A percentile compares a stretch with the other conserved stretches of the same genome.
phyloP scores from a whole-genome alignment of 192 early-diverging fungal genomes.

The Obelidium mucronatum region DNA sequence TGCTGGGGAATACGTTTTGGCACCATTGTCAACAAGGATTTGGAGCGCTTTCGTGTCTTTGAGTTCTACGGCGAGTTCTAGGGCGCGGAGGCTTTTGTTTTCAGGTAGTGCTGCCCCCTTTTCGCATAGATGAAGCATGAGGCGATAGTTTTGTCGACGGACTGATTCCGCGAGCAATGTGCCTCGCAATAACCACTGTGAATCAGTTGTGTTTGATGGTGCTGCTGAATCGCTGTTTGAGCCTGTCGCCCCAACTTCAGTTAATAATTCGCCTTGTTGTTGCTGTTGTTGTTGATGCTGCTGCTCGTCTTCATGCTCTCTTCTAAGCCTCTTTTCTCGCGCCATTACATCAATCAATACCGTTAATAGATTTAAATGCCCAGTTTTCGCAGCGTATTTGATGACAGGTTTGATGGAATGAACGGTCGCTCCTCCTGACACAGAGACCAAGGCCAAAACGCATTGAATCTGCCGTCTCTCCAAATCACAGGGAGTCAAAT shows the following conservation, averaged over 20 bases:
- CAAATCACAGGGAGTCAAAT: not conserved
- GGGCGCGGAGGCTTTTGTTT: slow-evolving; percentile 14
- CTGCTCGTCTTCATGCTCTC: slow-evolving; percentile 8
- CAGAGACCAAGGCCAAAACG: not conserved
- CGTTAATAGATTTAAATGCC: slow-evolving; percentile 21
- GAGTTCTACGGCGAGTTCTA: slow-evolving; percentile 10
- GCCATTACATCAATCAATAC: not conserved
- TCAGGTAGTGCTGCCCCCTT: not conserved
- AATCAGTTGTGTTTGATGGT: not conserved
- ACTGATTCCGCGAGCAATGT: slow-evolving; percentile 9
- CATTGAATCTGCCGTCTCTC: slow-evolving; percentile 11
- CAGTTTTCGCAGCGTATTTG: slow-evolving; percentile 19
- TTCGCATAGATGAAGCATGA: slow-evolving; percentile 24
- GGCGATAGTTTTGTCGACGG: slow-evolving; percentile 28
- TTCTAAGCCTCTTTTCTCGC: not conserved
- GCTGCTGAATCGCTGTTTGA: not conserved
- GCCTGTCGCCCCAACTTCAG: too few species aligned
- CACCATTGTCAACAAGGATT: slow-evolving; percentile 22
- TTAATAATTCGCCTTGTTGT: not conserved
- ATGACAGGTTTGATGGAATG: not conserved
- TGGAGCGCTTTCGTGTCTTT: slow-evolving; percentile 12
- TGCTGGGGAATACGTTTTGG: not conserved
- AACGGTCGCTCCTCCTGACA: not conserved
- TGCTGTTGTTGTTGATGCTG: too few species aligned
- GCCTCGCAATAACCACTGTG: not conserved